A percentile compares a stretch with the other conserved stretches of the same genome.
Conservation (phyloP, 2,329 filamentous ascomycete genomes). For the Plectosphaerella plurivora region DNA sequence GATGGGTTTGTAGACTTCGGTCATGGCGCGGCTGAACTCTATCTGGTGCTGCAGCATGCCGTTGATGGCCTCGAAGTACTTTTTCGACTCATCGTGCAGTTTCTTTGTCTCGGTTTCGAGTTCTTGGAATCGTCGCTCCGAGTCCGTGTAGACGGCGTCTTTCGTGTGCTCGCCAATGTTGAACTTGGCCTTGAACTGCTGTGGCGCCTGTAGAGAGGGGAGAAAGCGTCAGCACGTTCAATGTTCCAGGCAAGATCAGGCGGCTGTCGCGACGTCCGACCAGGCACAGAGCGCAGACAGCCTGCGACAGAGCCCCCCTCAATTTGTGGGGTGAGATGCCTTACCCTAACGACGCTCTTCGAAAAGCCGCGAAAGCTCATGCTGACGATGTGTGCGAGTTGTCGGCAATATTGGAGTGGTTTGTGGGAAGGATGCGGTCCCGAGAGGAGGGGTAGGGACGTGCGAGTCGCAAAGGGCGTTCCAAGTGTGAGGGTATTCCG, state of each 20-base stretch:
- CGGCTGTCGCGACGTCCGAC: no score
- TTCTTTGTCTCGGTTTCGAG: conserved; percentile 95
- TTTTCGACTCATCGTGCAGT: conserved; percentile 93
- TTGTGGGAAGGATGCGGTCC: no score
- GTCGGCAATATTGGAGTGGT: no score
- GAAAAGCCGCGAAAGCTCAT: conserved; percentile 99
- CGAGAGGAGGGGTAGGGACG: no score
- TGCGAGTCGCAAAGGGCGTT: no score
- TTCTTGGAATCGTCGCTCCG: conserved; percentile 89
- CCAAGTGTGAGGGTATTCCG: not conserved
- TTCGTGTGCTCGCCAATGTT: conserved; percentile 95
- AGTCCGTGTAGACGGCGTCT: conserved; percentile 90
- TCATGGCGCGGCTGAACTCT: conserved; percentile 93
- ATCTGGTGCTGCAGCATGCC: conserved; percentile 97
- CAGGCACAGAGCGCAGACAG: conserved; percentile 1
- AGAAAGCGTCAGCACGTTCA: not conserved
- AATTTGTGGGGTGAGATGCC: conserved; percentile 24
- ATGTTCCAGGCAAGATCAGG: not conserved
- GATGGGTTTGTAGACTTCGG: conserved; percentile 97
- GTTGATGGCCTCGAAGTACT: conserved; percentile 97
- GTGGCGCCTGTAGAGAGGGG: conserved; percentile 60
- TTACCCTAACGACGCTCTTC: conserved; percentile 82
- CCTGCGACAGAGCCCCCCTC: conserved; percentile 7
- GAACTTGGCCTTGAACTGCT: conserved; percentile 86
- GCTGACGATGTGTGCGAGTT: conserved; percentile 14